phyloP scores from a whole-genome alignment of 225 moss, liverwort and hornwort genomes.

The Pleurozium schreberi region DNA sequence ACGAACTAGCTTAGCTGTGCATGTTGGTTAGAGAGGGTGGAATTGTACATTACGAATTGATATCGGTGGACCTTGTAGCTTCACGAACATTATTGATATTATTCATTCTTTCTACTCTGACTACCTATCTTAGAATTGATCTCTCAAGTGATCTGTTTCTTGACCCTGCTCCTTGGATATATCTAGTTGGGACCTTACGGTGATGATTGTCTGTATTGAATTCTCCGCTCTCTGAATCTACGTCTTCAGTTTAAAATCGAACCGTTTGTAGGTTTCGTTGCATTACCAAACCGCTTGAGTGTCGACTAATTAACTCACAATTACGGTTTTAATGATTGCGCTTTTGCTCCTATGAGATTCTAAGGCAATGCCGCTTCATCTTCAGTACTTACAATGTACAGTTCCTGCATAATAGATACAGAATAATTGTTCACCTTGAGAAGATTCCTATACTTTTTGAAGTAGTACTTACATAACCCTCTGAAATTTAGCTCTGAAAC shows the following conservation, averaged over 20 bases:
- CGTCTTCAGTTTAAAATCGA: background rate
- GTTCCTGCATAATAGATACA: background rate
- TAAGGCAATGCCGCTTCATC: background rate
- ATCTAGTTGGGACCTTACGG: background rate
- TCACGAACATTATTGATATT: background rate
- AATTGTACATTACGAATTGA: conserved; percentile 9
- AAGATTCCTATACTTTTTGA: background rate
- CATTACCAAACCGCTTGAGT: background rate
- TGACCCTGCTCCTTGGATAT: background rate
- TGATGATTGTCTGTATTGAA: background rate
- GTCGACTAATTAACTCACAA: background rate
- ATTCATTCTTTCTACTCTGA: background rate
- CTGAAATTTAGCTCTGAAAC: background rate
- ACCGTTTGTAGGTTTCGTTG: background rate
- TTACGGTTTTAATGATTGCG: background rate
- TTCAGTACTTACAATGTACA: background rate
- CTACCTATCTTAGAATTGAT: background rate
- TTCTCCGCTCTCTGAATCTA: background rate
- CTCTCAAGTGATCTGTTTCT: background rate
- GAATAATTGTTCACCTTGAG: background rate
- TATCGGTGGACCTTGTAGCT: background rate
- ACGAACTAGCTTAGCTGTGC: background rate
- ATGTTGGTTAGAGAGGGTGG: background rate
- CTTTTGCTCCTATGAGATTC: background rate
- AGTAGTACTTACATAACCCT: background rate